Percentiles rank a stretch among this genome's conserved stretches.
Conservation (phyloP, 148 eudicot species). For the Limonium bicolor region DNA sequence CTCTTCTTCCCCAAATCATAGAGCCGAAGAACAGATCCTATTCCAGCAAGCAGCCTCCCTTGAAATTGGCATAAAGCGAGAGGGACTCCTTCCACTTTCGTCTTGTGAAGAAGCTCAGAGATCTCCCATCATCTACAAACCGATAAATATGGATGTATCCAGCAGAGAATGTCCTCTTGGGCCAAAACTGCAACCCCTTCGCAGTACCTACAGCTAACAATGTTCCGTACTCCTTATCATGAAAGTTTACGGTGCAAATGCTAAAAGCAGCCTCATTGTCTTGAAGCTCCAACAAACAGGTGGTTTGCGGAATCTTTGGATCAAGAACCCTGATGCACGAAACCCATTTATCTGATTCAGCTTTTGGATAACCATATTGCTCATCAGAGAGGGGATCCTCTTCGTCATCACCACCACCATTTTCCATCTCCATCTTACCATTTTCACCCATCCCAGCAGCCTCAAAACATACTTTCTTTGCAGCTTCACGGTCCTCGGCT, state of each 20-base stretch:
- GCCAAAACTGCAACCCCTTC: conserved; percentile 84
- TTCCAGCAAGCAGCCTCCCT: conserved; percentile 87
- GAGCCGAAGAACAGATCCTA: conserved; percentile 78
- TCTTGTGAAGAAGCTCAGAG: conserved; percentile 91
- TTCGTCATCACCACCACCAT: conserved; percentile 64
- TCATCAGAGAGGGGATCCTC: conserved; percentile 86
- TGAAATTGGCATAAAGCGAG: conserved; percentile 90
- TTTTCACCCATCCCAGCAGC: conserved; percentile 71
- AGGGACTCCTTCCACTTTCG: conserved; percentile 93
- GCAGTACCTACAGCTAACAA: conserved; percentile 97
- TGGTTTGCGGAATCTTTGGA: conserved; percentile 59
- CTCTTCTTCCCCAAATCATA: conserved; percentile 90
- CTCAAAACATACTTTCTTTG: conserved; percentile 76
- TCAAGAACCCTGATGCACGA: conserved; percentile 96
- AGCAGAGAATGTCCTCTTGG: conserved; percentile 55
- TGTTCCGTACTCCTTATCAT: conserved; percentile 94
- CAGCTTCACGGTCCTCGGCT: conserved; percentile 89
- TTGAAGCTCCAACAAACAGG: conserved; percentile 95
- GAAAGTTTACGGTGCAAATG: conserved; percentile 85
- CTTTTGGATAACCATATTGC: conserved; percentile 90
- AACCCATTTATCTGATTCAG: conserved; percentile 89
- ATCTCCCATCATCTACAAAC: conserved; percentile 77
- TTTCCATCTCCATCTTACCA: conserved; percentile 63
- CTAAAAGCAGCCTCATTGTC: conserved; percentile 96
- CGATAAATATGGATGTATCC: conserved; percentile 91